These are phyloP conservation scores for Diplodia seriata DNA, from an alignment of 2,329 filamentous ascomycete species.

Conservation along the genomic window DNA sequence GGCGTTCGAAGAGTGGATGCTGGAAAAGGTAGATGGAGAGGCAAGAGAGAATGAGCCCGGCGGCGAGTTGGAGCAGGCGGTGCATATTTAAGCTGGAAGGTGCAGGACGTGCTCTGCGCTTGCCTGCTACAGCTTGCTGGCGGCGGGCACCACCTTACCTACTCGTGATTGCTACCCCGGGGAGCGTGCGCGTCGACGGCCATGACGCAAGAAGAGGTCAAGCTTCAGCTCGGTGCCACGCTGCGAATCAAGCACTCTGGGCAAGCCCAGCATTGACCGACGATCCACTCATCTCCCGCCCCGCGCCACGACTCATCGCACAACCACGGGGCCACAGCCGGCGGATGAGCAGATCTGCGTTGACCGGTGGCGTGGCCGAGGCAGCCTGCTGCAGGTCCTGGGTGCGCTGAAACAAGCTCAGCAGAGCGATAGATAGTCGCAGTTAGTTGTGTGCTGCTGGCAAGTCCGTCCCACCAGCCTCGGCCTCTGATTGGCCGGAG, in stretches of 20 bases:
- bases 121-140: background rate
- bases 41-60: background rate
- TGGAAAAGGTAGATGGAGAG: background rate
- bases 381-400: background rate
- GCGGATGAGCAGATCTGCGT: background rate
- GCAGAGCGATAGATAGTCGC: background rate
- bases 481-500: background rate
- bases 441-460: background rate
- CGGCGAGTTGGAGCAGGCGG: background rate
- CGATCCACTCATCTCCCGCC: slow-evolving; percentile 5
- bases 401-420: background rate
- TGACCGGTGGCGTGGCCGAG: background rate
- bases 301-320: background rate
- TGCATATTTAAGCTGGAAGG: slow-evolving; percentile 12
- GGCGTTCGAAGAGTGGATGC: background rate
- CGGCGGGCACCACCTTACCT: background rate
- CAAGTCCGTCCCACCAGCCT: background rate
- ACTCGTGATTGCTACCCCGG: background rate
- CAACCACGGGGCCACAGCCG: background rate
- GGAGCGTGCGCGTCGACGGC: slow-evolving; percentile 10
- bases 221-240: slow-evolving; percentile 9
- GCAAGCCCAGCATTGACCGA: slow-evolving; percentile 13
- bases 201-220: slow-evolving; percentile 23
- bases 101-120: background rate
- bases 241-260: slow-evolving; percentile 14